Base-by-base conservation (phyloP, 768 basidiomycete species). In the Tricholomella constricta region DNA sequence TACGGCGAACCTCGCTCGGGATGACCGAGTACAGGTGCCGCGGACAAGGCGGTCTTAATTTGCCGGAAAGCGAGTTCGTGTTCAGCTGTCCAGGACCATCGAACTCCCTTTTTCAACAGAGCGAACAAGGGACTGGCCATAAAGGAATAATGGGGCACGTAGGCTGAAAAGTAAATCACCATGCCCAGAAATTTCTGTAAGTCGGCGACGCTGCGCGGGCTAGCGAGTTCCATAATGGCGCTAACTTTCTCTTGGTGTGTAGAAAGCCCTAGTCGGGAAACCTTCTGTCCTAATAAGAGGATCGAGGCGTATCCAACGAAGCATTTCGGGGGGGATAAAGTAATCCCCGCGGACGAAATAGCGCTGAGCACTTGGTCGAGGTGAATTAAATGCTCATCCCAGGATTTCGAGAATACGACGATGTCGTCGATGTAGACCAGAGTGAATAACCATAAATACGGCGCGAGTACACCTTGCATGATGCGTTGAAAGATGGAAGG, bases 391-490 rank as follows among this genome's bases (percentile, higher is more conserved):
- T 77, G 72, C 1, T 75, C 65, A 0, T 70, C 54, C 2, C n/a
- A n/a, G n/a, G n/a, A n/a, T n/a, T n/a, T n/a, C n/a, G n/a, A n/a
- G n/a, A n/a, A n/a, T n/a, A n/a, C 65, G 0, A 77, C 65, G 1
- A 78, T 77, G 41, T 78, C 69, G 41, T 78, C 72, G 8, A 78
- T 74, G 42, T 77, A 78, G 0, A 77, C 75, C 11, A 73, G 43
- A 1, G 71, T 52, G 44, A 76, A 75, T 0, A 73, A 50, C 73
- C 74, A 75, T 4, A 77, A 56, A 45, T 58, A 75, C 0, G 69
- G 71, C 0, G 70, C 59, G 1, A 76, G 57, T 0, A 75, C 54
- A 7, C 48, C 48, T 31, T 76, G 72, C 75, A 79, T 78, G 2
- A 75, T 57, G 17, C 72, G 43, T 45, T 78, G 77, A 50, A 77